These are phyloP conservation scores for Mycena capillaripes DNA, from an alignment of 768 basidiomycete species.

Conservation along the genomic window DNA sequence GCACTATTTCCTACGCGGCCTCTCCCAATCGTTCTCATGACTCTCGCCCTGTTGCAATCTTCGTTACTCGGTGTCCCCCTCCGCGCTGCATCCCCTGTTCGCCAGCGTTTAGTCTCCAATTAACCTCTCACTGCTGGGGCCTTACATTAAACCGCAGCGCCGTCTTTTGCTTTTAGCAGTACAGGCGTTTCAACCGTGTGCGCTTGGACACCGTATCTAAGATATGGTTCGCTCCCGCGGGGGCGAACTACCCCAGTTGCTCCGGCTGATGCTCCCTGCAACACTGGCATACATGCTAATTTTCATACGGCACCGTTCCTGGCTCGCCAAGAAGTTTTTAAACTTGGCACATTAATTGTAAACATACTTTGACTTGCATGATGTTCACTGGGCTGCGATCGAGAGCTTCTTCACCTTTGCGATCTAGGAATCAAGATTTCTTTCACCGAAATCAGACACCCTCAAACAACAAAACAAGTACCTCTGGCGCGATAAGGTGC, in stretches of 20 bases:
- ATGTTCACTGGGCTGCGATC: not conserved
- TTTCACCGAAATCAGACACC: not conserved
- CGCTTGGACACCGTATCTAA: conserved; percentile 11
- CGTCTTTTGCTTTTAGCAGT: conserved; percentile 16
- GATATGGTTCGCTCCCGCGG: not conserved
- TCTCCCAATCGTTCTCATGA: not conserved
- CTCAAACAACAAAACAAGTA: not conserved
- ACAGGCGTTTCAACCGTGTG: conserved; percentile 19
- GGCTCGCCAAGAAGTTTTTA: conserved; percentile 2
- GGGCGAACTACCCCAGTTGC: not conserved
- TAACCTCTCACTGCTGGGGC: not conserved
- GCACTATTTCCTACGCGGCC: not conserved
- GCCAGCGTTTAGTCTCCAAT: not conserved
- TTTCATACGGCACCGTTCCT: conserved; percentile 9
- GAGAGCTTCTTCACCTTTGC: not conserved
- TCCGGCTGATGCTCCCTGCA: conserved; percentile 1
- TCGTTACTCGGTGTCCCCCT: not conserved
- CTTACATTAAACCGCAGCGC: conserved; percentile 6
- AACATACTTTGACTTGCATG: conserved; percentile 6
- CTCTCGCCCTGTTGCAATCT: conserved; percentile 15
- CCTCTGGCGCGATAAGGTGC: not conserved
- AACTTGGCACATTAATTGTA: conserved; percentile 20
- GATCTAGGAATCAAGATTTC: not conserved
- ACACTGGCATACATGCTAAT: too few species aligned
- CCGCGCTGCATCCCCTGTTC: not conserved